A percentile compares a stretch with the other conserved stretches of the same genome.
phyloP scores from a whole-genome alignment of 345 rosid species.

The Eucalyptus cladocalyx region DNA sequence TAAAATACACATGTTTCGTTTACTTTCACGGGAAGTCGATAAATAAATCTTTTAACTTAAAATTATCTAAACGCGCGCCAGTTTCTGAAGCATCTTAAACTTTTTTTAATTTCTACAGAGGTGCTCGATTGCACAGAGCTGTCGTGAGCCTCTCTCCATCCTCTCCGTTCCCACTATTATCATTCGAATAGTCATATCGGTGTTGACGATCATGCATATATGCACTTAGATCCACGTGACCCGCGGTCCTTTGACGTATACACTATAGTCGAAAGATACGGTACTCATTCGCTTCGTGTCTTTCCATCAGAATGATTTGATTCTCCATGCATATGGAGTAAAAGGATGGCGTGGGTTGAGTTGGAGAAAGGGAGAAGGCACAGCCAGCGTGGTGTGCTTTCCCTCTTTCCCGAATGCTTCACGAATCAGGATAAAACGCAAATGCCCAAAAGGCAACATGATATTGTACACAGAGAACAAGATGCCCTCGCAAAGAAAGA shows the following conservation, averaged over 20 bases:
- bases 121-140: background rate
- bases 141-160: background rate
- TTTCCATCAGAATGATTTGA: background rate
- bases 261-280: background rate
- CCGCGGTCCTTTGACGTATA: background rate
- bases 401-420: background rate
- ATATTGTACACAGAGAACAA: background rate
- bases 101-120: background rate
- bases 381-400: background rate
- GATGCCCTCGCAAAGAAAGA: background rate
- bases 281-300: background rate
- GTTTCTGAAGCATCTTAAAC: background rate
- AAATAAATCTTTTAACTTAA: background rate
- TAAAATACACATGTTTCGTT: background rate
- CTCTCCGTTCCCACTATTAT: background rate
- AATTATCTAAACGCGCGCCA: background rate
- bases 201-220: background rate
- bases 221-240: background rate
- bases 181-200: background rate
- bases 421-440: background rate
- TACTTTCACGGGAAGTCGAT: background rate
- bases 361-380: constrained; percentile 5
- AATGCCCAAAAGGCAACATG: background rate
- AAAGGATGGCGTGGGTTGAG: constrained; percentile 8
- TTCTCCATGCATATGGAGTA: background rate